phyloP scores from a whole-genome alignment of 2,329 filamentous ascomycete species.

The Ramularia collo-cygni region DNA sequence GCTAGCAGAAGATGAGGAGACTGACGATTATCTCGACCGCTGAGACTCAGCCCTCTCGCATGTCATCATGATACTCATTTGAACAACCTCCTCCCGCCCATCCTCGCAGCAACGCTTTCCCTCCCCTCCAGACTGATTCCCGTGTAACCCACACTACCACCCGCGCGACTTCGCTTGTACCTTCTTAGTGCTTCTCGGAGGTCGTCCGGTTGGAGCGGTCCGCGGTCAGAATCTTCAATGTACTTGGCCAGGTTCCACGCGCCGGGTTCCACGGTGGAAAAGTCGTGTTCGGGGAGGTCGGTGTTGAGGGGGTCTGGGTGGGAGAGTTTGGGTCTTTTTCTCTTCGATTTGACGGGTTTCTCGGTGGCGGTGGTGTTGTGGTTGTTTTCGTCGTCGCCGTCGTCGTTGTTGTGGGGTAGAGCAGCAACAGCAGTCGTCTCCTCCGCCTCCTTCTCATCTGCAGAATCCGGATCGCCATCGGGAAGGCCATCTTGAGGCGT shows the following conservation, averaged over 20 bases:
- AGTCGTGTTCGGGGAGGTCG: conserved; percentile 12
- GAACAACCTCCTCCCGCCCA: conserved; percentile 42
- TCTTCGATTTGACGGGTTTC: background rate
- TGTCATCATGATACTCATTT: conserved; percentile 20
- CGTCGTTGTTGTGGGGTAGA: background rate
- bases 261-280: conserved; percentile 14
- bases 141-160: conserved; percentile 50
- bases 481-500: conserved; percentile 36
- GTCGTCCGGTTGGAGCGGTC: conserved; percentile 66
- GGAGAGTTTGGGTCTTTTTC: background rate
- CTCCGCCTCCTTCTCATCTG: background rate
- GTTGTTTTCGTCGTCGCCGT: background rate
- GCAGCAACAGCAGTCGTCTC: background rate
- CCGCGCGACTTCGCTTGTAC: conserved; percentile 57
- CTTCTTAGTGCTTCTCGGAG: conserved; percentile 65
- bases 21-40: too few species aligned
- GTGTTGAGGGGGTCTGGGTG: conserved; percentile 1
- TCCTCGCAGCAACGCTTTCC: conserved; percentile 34
- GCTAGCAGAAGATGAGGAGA: too few species aligned
- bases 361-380: background rate
- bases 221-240: conserved; percentile 35
- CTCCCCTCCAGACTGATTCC: conserved; percentile 45
- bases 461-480: conserved; percentile 58
- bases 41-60: too few species aligned
- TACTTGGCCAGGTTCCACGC: conserved; percentile 22